Base-by-base conservation (phyloP, 1,284 basidiomycete species). In the Garcileccinum viscosum region DNA sequence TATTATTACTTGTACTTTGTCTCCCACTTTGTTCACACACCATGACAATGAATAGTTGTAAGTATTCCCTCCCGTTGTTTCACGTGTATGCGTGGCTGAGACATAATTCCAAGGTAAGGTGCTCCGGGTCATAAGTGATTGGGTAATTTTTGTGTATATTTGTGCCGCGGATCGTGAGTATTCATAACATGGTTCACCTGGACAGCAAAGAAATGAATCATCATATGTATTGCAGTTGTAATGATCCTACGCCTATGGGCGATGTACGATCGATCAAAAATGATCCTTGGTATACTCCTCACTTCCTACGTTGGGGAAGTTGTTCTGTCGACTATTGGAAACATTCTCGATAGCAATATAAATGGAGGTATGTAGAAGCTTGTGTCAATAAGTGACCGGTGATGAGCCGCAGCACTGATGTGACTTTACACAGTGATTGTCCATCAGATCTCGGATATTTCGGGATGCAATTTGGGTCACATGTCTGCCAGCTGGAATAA, bases 171-270 rank as follows among this genome's bases (percentile, higher is more conserved):
- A 44, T 44, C 14, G 22, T 44, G 8, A 44, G 42, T 44, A 11
- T 44, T n/a, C 22, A 11, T 38, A 15, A 35, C 7, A 15, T n/a
- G 19, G 5, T 11, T n/a, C 22, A 8, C 40, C 11, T 44, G 19
- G 2, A n/a, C 22, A 44, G n/a, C 9, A 7, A 42, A 42, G 1
- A 6, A 7, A 2, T 11, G 22, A n/a, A 22, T 7, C 1, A 1
- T 38, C 15, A 38, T 15, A 17, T 5, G 15, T 14, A 44, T 44
- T 44, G 11, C 42, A 44, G 42, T 44, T 44, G 42, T 44, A 9
- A 44, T 44, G 42, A 44, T 44, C 9, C 42, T 44, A 44, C 42
- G 42, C 9, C 7, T 44, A n/a, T 44, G 42, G 42, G 19, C 22
- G 5, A 44, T 44, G 19, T 44, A 44, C 9, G 9, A 44, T n/a